Percentiles rank a stretch among this genome's conserved stretches.
Evolutionary conservation across 139 green algal species (phyloP).

Genomic region (Auxenochlorella pyrenoidosa): DNA sequence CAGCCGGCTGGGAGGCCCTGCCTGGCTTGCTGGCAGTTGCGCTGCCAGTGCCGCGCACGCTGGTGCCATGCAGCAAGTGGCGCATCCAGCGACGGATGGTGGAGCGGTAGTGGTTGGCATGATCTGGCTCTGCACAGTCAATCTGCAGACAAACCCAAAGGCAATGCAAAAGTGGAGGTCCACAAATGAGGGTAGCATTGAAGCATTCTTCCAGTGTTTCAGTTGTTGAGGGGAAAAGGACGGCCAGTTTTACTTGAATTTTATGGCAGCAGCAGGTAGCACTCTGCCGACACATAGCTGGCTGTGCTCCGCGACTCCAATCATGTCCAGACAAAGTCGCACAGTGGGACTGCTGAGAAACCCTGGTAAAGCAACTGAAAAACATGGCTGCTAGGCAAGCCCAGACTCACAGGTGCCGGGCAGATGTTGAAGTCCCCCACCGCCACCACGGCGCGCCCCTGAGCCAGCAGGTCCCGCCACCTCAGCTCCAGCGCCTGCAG

Average conservation of each 20-base stretch:
- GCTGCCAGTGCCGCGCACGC: not conserved
- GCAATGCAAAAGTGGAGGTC: not conserved
- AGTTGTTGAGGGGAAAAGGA: no score
- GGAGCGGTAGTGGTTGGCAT: not conserved
- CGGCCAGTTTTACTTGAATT: no score
- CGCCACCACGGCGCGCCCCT: conserved; percentile 62
- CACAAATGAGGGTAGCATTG: no score
- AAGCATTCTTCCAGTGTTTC: no score
- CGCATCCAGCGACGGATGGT: conserved; percentile 54
- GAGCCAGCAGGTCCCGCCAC: conserved; percentile 38
- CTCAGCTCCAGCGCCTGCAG: conserved; percentile 57
- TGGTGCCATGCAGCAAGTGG: conserved; percentile 36
- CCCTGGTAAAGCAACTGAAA: not conserved
- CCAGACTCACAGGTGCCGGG: conserved; percentile 11
- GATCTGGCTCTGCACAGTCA: conserved; percentile 46
- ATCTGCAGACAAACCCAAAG: conserved; percentile 20
- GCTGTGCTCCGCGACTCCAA: not conserved
- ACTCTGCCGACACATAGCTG: not conserved
- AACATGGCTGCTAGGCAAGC: not conserved
- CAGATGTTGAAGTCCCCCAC: conserved; percentile 86
- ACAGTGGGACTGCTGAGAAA: not conserved
- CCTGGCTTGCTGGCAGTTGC: not conserved
- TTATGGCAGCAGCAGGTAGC: not conserved
- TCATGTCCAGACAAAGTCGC: not conserved
- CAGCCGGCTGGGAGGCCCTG: not conserved